phyloP scores from a whole-genome alignment of 257 asterid species.

The Nicotiana undulata region DNA sequence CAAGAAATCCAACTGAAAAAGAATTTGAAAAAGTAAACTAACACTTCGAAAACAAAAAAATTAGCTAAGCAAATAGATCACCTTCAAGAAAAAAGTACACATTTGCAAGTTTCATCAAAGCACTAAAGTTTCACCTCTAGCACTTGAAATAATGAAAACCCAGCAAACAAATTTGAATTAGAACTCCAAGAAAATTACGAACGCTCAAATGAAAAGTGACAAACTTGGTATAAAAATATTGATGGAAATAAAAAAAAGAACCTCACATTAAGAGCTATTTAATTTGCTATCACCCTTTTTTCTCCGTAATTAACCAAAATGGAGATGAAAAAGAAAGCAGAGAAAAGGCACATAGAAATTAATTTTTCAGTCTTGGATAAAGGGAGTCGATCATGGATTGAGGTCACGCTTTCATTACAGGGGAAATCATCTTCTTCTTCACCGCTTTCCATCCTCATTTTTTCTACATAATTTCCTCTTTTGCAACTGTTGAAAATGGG shows the following conservation, averaged over 20 bases:
- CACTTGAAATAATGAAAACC: neutral
- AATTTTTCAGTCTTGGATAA: conserved; percentile 91
- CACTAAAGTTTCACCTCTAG: neutral
- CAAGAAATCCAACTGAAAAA: neutral
- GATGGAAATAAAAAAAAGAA: neutral
- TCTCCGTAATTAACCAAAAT: neutral
- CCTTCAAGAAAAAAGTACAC: neutral
- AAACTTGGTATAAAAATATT: neutral
- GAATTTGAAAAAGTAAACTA: neutral
- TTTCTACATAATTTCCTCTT: neutral
- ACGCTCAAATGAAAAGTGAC: neutral
- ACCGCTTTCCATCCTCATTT: conserved; percentile 93
- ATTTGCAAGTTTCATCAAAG: neutral
- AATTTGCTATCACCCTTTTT: neutral
- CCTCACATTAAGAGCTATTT: neutral
- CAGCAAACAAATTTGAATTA: neutral
- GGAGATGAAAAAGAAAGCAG: neutral
- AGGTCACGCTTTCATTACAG: conserved; percentile 82
- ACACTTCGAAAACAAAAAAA: neutral
- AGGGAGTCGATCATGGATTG: conserved; percentile 93
- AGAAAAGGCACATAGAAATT: neutral
- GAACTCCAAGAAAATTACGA: too few relatives aligned
- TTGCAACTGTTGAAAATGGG: neutral
- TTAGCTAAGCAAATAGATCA: neutral
- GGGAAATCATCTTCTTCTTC: conserved; percentile 99